Evolutionary conservation across 148 eudicot genomes (phyloP).

Genomic region (Rhododendron kiyosumense): DNA sequence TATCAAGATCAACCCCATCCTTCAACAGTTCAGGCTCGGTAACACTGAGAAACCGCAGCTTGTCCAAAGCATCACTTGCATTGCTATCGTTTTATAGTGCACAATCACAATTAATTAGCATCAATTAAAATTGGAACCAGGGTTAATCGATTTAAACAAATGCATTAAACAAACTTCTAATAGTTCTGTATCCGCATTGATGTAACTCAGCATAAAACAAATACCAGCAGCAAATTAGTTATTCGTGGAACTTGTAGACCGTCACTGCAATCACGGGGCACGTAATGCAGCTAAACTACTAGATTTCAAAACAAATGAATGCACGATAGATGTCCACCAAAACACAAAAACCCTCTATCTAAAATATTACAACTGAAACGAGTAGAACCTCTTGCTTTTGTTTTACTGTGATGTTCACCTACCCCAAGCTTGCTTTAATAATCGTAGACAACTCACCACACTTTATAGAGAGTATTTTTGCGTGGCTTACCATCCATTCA

Average conservation of each 20-base stretch:
- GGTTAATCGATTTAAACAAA: not conserved
- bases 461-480: not conserved
- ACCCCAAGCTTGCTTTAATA: not conserved
- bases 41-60: slow-evolving; percentile 90
- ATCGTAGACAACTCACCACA: not conserved
- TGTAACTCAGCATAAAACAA: not conserved
- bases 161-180: not conserved
- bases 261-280: not conserved
- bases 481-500: not conserved
- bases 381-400: not conserved
- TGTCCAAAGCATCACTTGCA: slow-evolving; percentile 99
- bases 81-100: slow-evolving; percentile 42
- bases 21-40: slow-evolving; percentile 66
- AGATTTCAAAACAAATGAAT: not conserved
- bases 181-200: not conserved
- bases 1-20: slow-evolving; percentile 74
- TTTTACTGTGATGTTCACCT: too few relatives aligned
- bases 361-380: not conserved
- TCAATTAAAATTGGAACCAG: not conserved
- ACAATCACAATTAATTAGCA: not conserved
- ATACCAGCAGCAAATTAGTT: not conserved
- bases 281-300: not conserved
- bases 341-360: not conserved
- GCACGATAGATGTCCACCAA: not conserved
- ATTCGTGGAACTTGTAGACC: not conserved